These are phyloP conservation scores for Vicia faba DNA, from an alignment of 306 rosid genomes.

Conservation along the genomic window DNA sequence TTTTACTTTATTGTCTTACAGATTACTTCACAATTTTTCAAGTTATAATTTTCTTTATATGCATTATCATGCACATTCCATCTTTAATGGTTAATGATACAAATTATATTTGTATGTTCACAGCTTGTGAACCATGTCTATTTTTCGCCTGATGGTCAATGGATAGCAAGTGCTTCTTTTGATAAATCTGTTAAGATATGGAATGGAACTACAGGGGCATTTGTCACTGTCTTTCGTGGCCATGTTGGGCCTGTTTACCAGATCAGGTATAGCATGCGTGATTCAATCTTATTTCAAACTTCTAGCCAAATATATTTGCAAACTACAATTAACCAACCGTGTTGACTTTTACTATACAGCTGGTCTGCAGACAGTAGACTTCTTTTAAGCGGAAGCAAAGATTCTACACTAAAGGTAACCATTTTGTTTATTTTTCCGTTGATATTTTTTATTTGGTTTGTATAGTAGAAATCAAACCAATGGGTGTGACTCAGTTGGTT, in stretches of 20 bases:
- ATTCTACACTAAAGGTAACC: constrained; percentile 86
- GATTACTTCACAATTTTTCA: constrained; percentile 5
- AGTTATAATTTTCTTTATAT: neutral
- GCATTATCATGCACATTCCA: neutral
- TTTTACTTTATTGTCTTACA: neutral
- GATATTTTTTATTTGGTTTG: constrained; percentile 13
- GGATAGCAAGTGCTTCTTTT: constrained; percentile 96
- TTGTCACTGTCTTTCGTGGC: constrained; percentile 80
- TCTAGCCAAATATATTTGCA: constrained; percentile 1
- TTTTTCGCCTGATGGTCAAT: constrained; percentile 98
- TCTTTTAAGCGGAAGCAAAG: constrained; percentile 89
- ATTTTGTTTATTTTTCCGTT: neutral
- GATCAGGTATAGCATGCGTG: constrained; percentile 59
- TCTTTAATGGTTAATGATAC: constrained; percentile 26
- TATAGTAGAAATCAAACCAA: neutral
- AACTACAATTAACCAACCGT: constrained; percentile 33
- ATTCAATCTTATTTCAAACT: constrained; percentile 28
- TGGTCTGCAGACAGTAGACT: constrained; percentile 99
- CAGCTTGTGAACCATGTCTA: constrained; percentile 91
- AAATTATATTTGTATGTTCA: constrained; percentile 32
- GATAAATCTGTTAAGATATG: constrained; percentile 93
- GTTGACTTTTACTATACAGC: constrained; percentile 51
- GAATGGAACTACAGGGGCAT: constrained; percentile 84
- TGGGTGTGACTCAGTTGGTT: neutral
- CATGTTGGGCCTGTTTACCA: constrained; percentile 96